Base-by-base conservation (phyloP, 148 eudicot species). In the Polygonum maritimum region DNA sequence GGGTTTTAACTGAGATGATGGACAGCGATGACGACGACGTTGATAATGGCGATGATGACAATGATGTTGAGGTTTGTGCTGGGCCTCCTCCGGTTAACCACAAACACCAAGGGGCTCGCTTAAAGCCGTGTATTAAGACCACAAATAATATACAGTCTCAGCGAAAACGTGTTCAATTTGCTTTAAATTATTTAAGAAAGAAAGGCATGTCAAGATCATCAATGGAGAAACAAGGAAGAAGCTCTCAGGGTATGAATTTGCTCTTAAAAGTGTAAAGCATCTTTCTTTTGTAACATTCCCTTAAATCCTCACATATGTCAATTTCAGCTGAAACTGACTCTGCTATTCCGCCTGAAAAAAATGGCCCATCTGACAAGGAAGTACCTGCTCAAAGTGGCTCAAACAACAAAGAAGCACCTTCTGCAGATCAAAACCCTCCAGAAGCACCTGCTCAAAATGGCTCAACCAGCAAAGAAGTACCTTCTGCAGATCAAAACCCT, bases 1-100 rank as follows among this genome's bases (percentile, higher is more conserved):
- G 79, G 48, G 58, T 7, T 55, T 75, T 74, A 41, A n/a, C 39
- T 54, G 75, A 75, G 19, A 55, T 19, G 52, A 51, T 55, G 12
- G 75, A 38, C 13, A 1, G 13, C 14, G 74, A 52, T 4, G 80
- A 78, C 14, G 38, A 55, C 15, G 47, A 71, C 31, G 31, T 0
- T 26, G 31, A 26, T 26, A 26, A 26, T 26, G 31, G 31, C 31
- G 80, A 78, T 8, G 44, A 57, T 14, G 36, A 60, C 35, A 78
- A 47, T 62, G 44, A 31, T 36, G 76, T 76, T n/a, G 73, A 67
- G 71, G 10, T 35, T 15, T 67, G 44, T 33, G 15, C 2, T 67
- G 5, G 38, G 69, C 11, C 69, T 60, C 15, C 11, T 36, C 45
- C 71, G 1, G 36, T 67, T 67, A 36, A 67, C 71, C 10, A 36